Evolutionary conservation across 192 early-diverging fungal species (phyloP).

Genomic region (Podila horticola): DNA sequence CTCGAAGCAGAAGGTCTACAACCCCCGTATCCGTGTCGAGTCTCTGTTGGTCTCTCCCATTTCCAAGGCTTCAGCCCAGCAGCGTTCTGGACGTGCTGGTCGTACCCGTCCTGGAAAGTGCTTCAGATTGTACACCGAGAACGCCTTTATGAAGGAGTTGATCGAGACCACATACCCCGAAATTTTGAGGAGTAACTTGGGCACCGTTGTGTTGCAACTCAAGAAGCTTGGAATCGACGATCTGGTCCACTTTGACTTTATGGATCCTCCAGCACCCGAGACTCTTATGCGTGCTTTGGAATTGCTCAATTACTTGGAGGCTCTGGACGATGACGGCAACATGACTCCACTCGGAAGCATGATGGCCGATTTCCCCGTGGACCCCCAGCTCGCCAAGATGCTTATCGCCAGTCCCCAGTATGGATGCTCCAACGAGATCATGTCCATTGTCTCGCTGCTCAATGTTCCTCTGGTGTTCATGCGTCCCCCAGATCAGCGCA

Average conservation of each 20-base stretch:
- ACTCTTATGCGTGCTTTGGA: conserved; percentile 98
- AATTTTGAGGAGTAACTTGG: conserved; percentile 96
- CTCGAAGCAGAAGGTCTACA: conserved; percentile 99
- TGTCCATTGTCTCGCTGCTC: conserved; percentile 95
- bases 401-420: conserved; percentile 87
- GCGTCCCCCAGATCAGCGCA: conserved; percentile 90
- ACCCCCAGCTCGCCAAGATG: conserved; percentile 96
- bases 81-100: conserved; percentile 98
- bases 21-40: conserved; percentile 97
- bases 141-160: conserved; percentile 91
- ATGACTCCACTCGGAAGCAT: conserved; percentile 82
- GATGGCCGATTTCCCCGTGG: conserved; percentile 98
- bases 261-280: conserved; percentile 99
- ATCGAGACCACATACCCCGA: conserved; percentile 99
- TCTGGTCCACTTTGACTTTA: conserved; percentile 98
- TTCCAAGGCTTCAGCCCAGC: conserved; percentile 94
- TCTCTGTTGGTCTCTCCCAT: conserved; percentile 95
- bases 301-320: conserved; percentile 93
- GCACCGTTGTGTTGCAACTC: conserved; percentile 95
- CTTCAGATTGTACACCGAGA: conserved; percentile 98
- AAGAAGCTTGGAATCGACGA: conserved; percentile 98
- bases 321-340: conserved; percentile 95
- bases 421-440: conserved; percentile 91
- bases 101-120: conserved; percentile 97
- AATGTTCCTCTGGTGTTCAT: conserved; percentile 90